Conservation (phyloP, 2,329 filamentous ascomycete genomes). For the Cladorrhinum sp. region DNA sequence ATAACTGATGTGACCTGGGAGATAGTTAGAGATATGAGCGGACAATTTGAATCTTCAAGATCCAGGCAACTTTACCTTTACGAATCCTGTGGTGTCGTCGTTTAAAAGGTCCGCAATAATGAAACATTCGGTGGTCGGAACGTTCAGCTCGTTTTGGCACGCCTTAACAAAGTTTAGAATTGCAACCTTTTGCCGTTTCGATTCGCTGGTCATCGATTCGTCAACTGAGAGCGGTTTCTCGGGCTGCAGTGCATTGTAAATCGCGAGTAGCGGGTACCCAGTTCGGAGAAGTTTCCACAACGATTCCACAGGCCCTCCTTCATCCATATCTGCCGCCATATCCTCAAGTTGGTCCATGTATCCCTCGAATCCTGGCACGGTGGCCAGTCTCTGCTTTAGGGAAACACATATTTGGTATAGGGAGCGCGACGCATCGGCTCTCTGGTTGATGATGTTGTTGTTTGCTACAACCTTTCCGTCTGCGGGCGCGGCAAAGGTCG, state of each 20-base stretch:
- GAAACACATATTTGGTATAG: conserved; percentile 94
- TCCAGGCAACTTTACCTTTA: conserved; percentile 62
- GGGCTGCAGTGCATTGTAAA: conserved; percentile 84
- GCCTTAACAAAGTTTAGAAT: conserved; percentile 91
- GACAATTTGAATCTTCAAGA: not conserved
- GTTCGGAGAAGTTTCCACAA: conserved; percentile 84
- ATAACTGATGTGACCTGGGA: conserved; percentile 80
- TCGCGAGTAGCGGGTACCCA: conserved; percentile 78
- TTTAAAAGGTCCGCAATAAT: conserved; percentile 84
- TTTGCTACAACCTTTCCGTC: conserved; percentile 67
- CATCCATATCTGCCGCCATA: conserved; percentile 57
- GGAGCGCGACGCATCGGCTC: conserved; percentile 85
- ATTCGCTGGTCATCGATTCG: conserved; percentile 54
- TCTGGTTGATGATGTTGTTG: conserved; percentile 95
- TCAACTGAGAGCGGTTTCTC: conserved; percentile 66
- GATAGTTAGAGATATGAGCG: conserved; percentile 8
- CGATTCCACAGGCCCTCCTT: conserved; percentile 79
- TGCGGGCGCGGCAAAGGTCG: conserved; percentile 41
- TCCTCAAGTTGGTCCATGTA: conserved; percentile 70
- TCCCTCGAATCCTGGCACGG: conserved; percentile 78
- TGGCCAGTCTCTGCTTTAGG: conserved; percentile 74
- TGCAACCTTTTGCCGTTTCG: conserved; percentile 79
- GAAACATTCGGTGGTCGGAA: conserved; percentile 80
- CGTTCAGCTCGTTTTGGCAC: conserved; percentile 76
- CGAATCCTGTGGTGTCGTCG: conserved; percentile 93